Conservation (phyloP, 2,329 filamentous ascomycete genomes). For the Penicillium brevicompactum region DNA sequence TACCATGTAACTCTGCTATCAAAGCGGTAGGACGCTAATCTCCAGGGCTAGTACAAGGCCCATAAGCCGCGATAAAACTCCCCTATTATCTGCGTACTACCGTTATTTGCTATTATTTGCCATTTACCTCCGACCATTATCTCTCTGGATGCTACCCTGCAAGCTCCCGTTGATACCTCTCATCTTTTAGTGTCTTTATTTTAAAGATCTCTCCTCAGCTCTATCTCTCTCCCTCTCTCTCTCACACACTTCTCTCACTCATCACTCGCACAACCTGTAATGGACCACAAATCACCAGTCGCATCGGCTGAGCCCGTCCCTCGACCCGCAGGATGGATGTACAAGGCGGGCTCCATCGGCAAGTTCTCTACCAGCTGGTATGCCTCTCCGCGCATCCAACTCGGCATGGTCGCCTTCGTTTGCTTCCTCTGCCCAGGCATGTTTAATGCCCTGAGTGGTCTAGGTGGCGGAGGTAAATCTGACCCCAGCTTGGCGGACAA, state of each 20-base stretch:
- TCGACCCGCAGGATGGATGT: conserved; percentile 48
- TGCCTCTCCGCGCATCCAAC: conserved; percentile 69
- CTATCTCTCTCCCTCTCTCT: not conserved
- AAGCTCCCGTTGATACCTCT: conserved; percentile 1
- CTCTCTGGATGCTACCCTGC: conserved; percentile 5
- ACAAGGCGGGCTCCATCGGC: conserved; percentile 58
- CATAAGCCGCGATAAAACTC: no score
- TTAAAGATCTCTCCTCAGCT: not conserved
- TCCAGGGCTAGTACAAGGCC: not conserved
- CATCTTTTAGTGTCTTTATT: not conserved
- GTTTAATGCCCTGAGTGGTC: conserved; percentile 64
- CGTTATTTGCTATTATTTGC: no score
- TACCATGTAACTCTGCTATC: conserved; percentile 25
- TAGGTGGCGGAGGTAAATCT: conserved; percentile 61
- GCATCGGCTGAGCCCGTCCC: not conserved
- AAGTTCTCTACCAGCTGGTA: conserved; percentile 61
- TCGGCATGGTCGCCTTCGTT: conserved; percentile 66
- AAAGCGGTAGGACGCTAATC: conserved; percentile 11
- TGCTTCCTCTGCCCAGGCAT: conserved; percentile 70
- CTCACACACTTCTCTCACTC: not conserved
- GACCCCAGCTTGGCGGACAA: conserved; percentile 57
- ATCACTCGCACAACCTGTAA: not conserved
- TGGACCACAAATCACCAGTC: conserved; percentile 1
- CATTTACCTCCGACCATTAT: not conserved
- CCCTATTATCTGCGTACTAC: no score